Evolutionary conservation across 2,329 filamentous ascomycete species (phyloP).

Genomic region (Cryphonectria carpinicola): DNA sequence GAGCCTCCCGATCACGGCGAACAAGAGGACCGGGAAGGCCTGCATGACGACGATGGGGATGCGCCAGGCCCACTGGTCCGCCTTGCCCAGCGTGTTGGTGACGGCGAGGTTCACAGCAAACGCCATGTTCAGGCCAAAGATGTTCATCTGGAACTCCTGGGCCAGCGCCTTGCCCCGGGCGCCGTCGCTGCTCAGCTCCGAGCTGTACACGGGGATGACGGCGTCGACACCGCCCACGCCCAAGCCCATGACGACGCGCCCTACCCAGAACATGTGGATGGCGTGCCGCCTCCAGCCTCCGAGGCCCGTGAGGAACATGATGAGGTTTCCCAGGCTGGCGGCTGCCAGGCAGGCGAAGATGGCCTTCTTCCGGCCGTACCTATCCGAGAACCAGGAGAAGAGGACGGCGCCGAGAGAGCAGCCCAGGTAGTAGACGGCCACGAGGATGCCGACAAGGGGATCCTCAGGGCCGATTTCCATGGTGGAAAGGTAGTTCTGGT

Average conservation of each 20-base stretch:
- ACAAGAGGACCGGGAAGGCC: slow-evolving; percentile 57
- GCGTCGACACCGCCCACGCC: slow-evolving; percentile 64
- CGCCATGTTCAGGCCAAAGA: slow-evolving; percentile 64
- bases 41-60: slow-evolving; percentile 66
- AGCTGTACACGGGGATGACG: slow-evolving; percentile 63
- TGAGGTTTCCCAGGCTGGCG: slow-evolving; percentile 25
- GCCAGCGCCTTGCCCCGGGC: slow-evolving; percentile 61
- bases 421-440: slow-evolving; percentile 63
- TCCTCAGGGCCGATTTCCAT: slow-evolving; percentile 52
- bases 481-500: slow-evolving; percentile 54
- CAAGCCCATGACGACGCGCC: slow-evolving; percentile 42
- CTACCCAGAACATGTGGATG: slow-evolving; percentile 28
- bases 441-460: slow-evolving; percentile 47
- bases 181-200: slow-evolving; percentile 60
- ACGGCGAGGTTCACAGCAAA: slow-evolving; percentile 62
- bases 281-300: slow-evolving; percentile 21
- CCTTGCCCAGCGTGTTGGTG: slow-evolving; percentile 57
- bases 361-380: slow-evolving; percentile 25
- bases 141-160: slow-evolving; percentile 68
- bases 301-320: slow-evolving; percentile 28
- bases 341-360: slow-evolving; percentile 28
- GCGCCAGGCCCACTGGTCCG: slow-evolving; percentile 64
- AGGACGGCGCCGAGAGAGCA: slow-evolving; percentile 57
- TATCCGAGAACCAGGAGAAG: slow-evolving; percentile 26
- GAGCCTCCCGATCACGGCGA: slow-evolving; percentile 55